Base-by-base conservation (phyloP, 805 yeast species). In the Candida ipomoeae region DNA sequence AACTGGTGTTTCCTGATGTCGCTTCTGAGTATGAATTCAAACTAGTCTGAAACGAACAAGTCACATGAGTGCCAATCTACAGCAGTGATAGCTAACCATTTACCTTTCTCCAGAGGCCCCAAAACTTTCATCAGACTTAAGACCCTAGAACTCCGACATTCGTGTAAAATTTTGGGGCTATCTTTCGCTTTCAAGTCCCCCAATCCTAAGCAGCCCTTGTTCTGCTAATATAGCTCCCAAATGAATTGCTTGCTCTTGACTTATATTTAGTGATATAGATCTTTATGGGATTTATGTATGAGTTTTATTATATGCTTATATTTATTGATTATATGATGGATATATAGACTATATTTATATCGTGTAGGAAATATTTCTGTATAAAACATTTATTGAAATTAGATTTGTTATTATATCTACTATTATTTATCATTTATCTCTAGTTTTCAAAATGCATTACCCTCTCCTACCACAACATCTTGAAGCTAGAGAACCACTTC, bases 21-120 rank as follows among this genome's bases (percentile, higher is more conserved):
- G 26, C 10, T 23, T 23, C 3, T 7, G 26, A 23, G 26, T 7
- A n/a, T n/a, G 17, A n/a, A n/a, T 33, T 7, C 8, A 33, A 3
- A 33, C 8, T 33, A n/a, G 6, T 10, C 62, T 58, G 47, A 8
- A 17, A n/a, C 14, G 15, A 52, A 63, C 15, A 87, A 69, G 1
- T 89, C 90, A 40, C 84, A 79, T n/a, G n/a, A n/a, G 51, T 87
- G 94, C 92, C 92, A 87, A 1, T 94, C 95, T 14, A 83, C 84
- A 6, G 91, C 89, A 1, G 87, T 78, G 33, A 85, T 76, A 0
- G 83, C 82, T 18, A 85, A 64, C 61, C 84, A 81, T 32, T 68
- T 67, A 3, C 80, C 80, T 6, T 46, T 44, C 5, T 20, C 29
- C 5, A 37, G 8, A 1, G 53, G 53, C 33, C 35, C 46, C 11